Base-by-base conservation (phyloP, 371 early-diverging fungal genomes). In the Mortierella sp. region DNA sequence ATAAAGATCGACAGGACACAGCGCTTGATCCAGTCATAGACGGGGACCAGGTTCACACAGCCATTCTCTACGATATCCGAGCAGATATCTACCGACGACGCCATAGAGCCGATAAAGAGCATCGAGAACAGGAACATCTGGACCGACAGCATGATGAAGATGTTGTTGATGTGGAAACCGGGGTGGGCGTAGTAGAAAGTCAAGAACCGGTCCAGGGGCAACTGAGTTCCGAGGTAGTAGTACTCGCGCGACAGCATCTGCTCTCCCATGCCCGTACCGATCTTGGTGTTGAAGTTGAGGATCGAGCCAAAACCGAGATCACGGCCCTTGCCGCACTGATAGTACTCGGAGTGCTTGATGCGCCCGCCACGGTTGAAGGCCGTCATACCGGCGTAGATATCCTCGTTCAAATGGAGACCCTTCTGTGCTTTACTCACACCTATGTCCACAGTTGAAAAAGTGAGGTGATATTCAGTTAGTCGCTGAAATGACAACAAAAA, bases 181-280 rank as follows among this genome's bases (percentile, higher is more conserved):
- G 97, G 95, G 81, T 96, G 96, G 21, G 97, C 96, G 81, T 96
- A 97, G 87, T 93, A 97, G 86, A 97, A 96, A 1, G 97, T 97
- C 81, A 97, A 87, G 90, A 97, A 94, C 8, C 97, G 91, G 83
- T 97, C 97, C 54, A 97, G 83, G 0, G 97, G 96, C 55, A 97
- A 89, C 75, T 94, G 94, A 14, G 96, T 94, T 38, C 97, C 96
- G 70, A 97, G 91, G 85, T 96, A 96, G 87, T 97, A 97, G 87
- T 97, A 95, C 82, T 97, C 98, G 75, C 98, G 92, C 7, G 97
- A 96, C 55, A 97, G 87, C 93, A 97, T 95, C 87, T 97, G 97
- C 88, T 97, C 97, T 46, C 96, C 97, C 96, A 97, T 97, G 75
- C 98, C 97, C 0, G 96, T 95, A 70, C 97, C 97, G 75, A 97